Evolutionary conservation across 805 yeast species (phyloP).

Genomic region (Starmerella stigmatis): DNA sequence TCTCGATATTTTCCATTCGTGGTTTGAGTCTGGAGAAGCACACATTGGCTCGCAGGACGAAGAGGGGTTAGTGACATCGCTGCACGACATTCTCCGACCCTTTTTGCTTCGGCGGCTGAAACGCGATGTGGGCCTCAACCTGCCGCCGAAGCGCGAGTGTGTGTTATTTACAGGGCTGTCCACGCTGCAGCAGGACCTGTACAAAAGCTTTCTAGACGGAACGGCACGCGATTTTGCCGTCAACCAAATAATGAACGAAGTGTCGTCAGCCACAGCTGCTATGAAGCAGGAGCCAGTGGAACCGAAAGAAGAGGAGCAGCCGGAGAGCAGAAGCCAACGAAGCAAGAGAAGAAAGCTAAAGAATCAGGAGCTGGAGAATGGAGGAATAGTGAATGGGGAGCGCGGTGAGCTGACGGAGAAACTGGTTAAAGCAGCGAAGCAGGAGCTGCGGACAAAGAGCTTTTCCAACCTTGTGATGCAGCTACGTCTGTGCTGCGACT

Average conservation of each 20-base stretch:
- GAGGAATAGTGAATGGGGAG: background rate
- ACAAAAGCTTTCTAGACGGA: constrained; percentile 38
- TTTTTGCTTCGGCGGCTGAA: constrained; percentile 76
- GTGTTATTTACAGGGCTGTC: constrained; percentile 64
- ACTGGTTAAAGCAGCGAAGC: constrained; percentile 25
- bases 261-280: too few species aligned
- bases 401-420: constrained; percentile 29
- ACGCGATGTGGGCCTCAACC: constrained; percentile 49
- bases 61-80: constrained; percentile 54
- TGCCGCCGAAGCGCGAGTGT: constrained; percentile 88
- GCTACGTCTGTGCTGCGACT: constrained; percentile 69
- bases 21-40: constrained; percentile 65
- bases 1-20: constrained; percentile 75
- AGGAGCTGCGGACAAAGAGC: constrained; percentile 41
- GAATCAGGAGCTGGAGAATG: background rate
- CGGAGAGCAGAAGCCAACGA: background rate
- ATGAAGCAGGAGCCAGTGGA: too few species aligned
- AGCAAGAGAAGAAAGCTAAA: background rate
- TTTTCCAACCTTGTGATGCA: constrained; percentile 72
- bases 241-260: constrained; percentile 25
- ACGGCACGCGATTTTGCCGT: constrained; percentile 31
- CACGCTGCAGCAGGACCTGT: constrained; percentile 51
- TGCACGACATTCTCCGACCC: constrained; percentile 83
- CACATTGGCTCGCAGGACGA: constrained; percentile 49
- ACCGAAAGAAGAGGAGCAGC: background rate